phyloP scores from a whole-genome alignment of 768 basidiomycete genomes.

The Trametes gibbosa region DNA sequence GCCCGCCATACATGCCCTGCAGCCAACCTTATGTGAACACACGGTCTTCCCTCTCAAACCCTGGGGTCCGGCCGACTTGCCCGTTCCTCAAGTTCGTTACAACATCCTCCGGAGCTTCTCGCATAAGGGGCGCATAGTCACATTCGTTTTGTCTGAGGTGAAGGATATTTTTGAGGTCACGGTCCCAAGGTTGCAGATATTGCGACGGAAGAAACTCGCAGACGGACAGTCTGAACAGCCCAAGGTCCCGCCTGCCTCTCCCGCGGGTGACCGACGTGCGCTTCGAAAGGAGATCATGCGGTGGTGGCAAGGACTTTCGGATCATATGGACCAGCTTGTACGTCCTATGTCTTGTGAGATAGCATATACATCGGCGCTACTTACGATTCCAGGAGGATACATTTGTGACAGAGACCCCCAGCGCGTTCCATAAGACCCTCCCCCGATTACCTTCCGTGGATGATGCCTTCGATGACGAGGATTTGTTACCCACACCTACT shows the following conservation, averaged over 20 bases:
- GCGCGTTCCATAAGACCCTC: slow-evolving; percentile 43
- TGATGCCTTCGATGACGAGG: slow-evolving; percentile 44
- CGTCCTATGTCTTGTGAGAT: slow-evolving; percentile 22
- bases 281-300: slow-evolving; percentile 58
- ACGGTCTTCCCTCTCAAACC: slow-evolving; percentile 20
- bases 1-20: slow-evolving; percentile 13
- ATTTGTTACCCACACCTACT: slow-evolving; percentile 21
- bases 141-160: slow-evolving; percentile 44
- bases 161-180: slow-evolving; percentile 61
- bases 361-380: not conserved
- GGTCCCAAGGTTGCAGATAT: slow-evolving; percentile 59
- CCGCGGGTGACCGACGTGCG: slow-evolving; percentile 41
- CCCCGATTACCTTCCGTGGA: slow-evolving; percentile 60
- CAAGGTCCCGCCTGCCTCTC: not conserved
- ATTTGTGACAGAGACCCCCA: slow-evolving; percentile 24
- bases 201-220: slow-evolving; percentile 25
- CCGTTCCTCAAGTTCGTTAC: slow-evolving; percentile 31
- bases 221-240: slow-evolving; percentile 10
- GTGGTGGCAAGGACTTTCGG: slow-evolving; percentile 67
- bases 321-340: slow-evolving; percentile 60
- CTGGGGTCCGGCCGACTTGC: slow-evolving; percentile 20
- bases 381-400: slow-evolving; percentile 42
- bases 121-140: slow-evolving; percentile 35
- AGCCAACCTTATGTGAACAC: slow-evolving; percentile 25
- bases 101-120: slow-evolving; percentile 44